A percentile compares a stretch with the other conserved stretches of the same genome.
These are phyloP conservation scores for Fomitopsis palustris DNA, from an alignment of 1,284 basidiomycete species.

Conservation along the genomic window DNA sequence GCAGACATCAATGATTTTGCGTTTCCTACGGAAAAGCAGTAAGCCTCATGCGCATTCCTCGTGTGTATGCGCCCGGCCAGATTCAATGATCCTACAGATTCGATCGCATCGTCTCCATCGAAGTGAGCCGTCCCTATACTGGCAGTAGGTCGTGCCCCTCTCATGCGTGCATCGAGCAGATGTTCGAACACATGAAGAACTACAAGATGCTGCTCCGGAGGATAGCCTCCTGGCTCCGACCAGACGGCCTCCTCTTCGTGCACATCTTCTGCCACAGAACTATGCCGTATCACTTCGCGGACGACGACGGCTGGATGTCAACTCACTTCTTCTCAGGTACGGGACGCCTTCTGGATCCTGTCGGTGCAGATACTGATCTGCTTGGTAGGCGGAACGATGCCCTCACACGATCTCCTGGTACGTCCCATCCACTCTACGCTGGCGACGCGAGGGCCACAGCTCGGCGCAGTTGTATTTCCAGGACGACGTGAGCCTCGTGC, in stretches of 20 bases:
- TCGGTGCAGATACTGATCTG: slow-evolving; percentile 11
- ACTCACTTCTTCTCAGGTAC: slow-evolving; percentile 73
- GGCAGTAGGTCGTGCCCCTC: background rate
- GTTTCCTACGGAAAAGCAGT: slow-evolving; percentile 51
- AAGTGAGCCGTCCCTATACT: slow-evolving; percentile 33
- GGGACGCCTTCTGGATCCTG: background rate
- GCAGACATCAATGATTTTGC: slow-evolving; percentile 70
- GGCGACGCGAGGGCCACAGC: background rate
- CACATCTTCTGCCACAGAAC: slow-evolving; percentile 75
- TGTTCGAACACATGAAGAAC: slow-evolving; percentile 86
- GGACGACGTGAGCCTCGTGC: slow-evolving; percentile 54
- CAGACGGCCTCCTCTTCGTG: slow-evolving; percentile 60
- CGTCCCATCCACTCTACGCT: slow-evolving; percentile 7
- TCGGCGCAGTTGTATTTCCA: slow-evolving; percentile 61
- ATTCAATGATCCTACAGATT: slow-evolving; percentile 41
- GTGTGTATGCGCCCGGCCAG: background rate
- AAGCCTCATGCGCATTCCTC: slow-evolving; percentile 26
- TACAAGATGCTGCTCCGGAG: slow-evolving; percentile 67
- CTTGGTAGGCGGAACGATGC: slow-evolving; percentile 55
- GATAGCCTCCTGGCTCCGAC: slow-evolving; percentile 66
- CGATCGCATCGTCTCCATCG: slow-evolving; percentile 73
- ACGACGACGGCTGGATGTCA: slow-evolving; percentile 76
- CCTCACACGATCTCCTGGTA: slow-evolving; percentile 66
- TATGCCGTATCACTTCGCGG: slow-evolving; percentile 73
- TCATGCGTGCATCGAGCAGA: slow-evolving; percentile 32